Conservation (phyloP, 208 protist species). For the Trypanosoma boissoni region DNA sequence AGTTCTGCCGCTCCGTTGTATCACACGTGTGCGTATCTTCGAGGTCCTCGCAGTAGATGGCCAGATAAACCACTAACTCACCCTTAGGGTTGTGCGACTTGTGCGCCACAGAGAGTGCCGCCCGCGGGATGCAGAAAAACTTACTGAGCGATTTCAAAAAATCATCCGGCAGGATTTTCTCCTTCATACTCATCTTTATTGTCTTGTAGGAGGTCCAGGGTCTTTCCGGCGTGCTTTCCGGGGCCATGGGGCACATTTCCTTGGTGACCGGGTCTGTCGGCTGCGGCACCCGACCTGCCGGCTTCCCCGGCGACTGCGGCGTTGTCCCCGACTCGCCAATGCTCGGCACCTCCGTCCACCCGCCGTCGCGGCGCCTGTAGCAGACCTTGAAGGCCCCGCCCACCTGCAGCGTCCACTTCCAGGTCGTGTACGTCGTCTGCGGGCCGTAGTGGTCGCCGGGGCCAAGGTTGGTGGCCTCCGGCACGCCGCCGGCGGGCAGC, state of each 20-base stretch:
- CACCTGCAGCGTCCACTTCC: constrained; percentile 43
- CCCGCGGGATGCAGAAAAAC: constrained; percentile 50
- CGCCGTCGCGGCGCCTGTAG: constrained; percentile 40
- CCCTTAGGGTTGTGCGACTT: constrained; percentile 28
- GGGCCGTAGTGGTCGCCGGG: constrained; percentile 68
- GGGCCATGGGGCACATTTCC: constrained; percentile 41
- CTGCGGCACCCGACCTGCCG: constrained; percentile 6
- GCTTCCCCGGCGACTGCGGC: constrained; percentile 1
- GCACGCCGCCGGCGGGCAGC: constrained; percentile 58
- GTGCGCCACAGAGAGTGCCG: constrained; percentile 34
- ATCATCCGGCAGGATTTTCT: constrained; percentile 16
- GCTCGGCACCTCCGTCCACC: constrained; percentile 72
- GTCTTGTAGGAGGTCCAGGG: constrained; percentile 48
- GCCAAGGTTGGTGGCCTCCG: constrained; percentile 39
- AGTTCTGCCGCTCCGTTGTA: constrained; percentile 57
- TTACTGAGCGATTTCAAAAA: constrained; percentile 30
- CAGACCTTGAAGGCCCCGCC: constrained; percentile 71
- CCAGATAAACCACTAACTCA: constrained; percentile 45
- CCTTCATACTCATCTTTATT: constrained; percentile 36
- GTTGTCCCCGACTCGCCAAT: constrained; percentile 34
- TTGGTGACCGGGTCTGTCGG: constrained; percentile 53
- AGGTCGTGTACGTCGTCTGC: constrained; percentile 57
- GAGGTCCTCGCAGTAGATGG: constrained; percentile 51
- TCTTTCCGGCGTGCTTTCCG: constrained; percentile 13
- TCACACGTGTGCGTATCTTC: constrained; percentile 31